Evolutionary conservation across 108 stramenopile species (phyloP).

Genomic region (Heterococcus sp.): DNA sequence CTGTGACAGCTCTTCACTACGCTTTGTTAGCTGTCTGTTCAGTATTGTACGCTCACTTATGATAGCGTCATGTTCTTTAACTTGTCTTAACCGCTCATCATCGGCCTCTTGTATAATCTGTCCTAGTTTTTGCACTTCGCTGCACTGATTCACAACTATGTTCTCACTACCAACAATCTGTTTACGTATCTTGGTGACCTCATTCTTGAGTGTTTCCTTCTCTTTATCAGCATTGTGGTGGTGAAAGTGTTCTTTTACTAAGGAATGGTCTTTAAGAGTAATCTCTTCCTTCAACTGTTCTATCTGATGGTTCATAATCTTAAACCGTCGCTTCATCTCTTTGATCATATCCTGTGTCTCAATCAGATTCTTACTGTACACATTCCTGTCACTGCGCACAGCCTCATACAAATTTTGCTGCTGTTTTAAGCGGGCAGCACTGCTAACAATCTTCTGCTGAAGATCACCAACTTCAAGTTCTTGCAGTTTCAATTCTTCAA

Average conservation of each 20-base stretch:
- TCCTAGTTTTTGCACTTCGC: constrained; percentile 61
- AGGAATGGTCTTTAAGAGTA: constrained; percentile 59
- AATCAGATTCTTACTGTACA: constrained; percentile 61
- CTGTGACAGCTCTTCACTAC: constrained; percentile 59
- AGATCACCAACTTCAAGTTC: constrained; percentile 54
- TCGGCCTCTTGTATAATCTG: constrained; percentile 65
- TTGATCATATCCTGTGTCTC: constrained; percentile 63
- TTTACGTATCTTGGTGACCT: constrained; percentile 63
- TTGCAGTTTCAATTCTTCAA: constrained; percentile 61
- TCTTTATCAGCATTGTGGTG: constrained; percentile 63
- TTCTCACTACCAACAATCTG: constrained; percentile 59
- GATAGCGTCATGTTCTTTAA: constrained; percentile 62
- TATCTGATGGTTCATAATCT: constrained; percentile 66
- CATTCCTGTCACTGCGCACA: constrained; percentile 61
- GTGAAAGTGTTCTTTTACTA: constrained; percentile 62
- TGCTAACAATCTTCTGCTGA: constrained; percentile 54
- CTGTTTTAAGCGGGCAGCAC: constrained; percentile 56
- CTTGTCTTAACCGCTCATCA: constrained; percentile 60
- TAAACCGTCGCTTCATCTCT: constrained; percentile 62
- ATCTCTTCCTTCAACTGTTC: constrained; percentile 69
- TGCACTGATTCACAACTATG: constrained; percentile 56
- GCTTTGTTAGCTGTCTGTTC: constrained; percentile 57
- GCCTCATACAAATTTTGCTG: constrained; percentile 66
- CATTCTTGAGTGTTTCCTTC: constrained; percentile 54
- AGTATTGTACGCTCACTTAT: constrained; percentile 60